phyloP scores from a whole-genome alignment of 257 asterid genomes.

The Penstemon newberryi region DNA sequence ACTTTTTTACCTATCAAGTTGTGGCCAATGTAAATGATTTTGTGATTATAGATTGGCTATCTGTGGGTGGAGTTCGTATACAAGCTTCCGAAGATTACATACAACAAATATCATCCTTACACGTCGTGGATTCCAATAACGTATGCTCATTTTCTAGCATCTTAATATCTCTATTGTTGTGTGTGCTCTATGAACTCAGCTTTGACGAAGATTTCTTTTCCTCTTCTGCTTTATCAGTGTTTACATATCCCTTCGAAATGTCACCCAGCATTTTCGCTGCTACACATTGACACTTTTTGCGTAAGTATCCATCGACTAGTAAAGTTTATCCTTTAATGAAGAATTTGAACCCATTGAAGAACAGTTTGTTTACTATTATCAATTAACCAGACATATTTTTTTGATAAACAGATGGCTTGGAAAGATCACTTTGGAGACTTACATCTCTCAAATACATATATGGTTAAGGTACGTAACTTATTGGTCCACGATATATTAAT shows the following conservation, averaged over 20 bases:
- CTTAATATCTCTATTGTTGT: conserved; percentile 19
- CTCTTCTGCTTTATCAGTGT: conserved; percentile 55
- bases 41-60: conserved; percentile 64
- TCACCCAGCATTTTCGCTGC: conserved; percentile 82
- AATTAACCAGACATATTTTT: conserved; percentile 5
- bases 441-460: conserved; percentile 84
- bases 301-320: conserved; percentile 47
- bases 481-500: background rate
- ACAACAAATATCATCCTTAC: conserved; percentile 92
- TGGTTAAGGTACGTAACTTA: conserved; percentile 72
- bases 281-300: conserved; percentile 83
- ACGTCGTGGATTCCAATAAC: conserved; percentile 95
- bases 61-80: conserved; percentile 77
- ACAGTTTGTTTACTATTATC: conserved; percentile 14
- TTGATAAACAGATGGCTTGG: conserved; percentile 79
- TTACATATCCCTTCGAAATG: conserved; percentile 72
- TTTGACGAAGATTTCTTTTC: conserved; percentile 18
- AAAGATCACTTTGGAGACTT: conserved; percentile 87
- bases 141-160: conserved; percentile 40
- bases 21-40: conserved; percentile 13
- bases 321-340: background rate
- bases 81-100: conserved; percentile 81
- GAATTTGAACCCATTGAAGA: conserved; percentile 12
- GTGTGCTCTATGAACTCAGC: conserved; percentile 6
- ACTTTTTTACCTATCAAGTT: conserved; percentile 25